These are phyloP conservation scores for Penicillium paradoxum DNA, from an alignment of 495 filamentous ascomycete species.

Conservation along the genomic window DNA sequence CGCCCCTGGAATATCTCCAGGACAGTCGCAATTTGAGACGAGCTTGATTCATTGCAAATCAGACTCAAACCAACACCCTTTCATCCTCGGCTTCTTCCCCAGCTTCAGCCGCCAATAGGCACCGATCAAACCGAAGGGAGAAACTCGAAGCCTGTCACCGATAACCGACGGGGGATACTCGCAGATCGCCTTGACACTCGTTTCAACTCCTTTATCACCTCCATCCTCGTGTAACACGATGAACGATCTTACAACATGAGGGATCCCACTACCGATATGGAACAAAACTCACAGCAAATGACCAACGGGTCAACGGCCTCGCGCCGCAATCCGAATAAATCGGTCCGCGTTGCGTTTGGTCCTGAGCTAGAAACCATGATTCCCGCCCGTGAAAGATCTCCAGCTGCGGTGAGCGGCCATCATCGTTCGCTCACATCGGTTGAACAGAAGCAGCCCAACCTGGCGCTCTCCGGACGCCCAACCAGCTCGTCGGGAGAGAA, in stretches of 20 bases:
- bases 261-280: conserved; percentile 39
- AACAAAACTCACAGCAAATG: conserved; percentile 28
- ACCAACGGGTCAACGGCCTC: conserved; percentile 30
- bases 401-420: conserved; percentile 32
- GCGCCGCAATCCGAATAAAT: conserved; percentile 34
- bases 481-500: conserved; percentile 36
- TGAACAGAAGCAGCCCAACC: conserved; percentile 26
- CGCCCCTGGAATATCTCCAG: conserved; percentile 7
- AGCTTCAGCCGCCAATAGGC: not conserved
- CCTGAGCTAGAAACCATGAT: conserved; percentile 41
- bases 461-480: conserved; percentile 24
- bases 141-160: not conserved
- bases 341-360: conserved; percentile 44
- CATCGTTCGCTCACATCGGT: conserved; percentile 39
- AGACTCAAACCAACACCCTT: not conserved
- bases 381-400: conserved; percentile 40
- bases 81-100: conserved; percentile 3
- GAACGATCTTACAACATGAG: conserved; percentile 37
- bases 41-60: not conserved
- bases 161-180: not conserved
- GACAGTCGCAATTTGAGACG: conserved; percentile 1
- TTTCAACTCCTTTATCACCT: conserved; percentile 9
- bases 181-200: conserved; percentile 4
- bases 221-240: conserved; percentile 29
- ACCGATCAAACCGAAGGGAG: not conserved